Conservation (phyloP, 176 grass and related monocot species). For the Hsuehochloa calcarea region DNA sequence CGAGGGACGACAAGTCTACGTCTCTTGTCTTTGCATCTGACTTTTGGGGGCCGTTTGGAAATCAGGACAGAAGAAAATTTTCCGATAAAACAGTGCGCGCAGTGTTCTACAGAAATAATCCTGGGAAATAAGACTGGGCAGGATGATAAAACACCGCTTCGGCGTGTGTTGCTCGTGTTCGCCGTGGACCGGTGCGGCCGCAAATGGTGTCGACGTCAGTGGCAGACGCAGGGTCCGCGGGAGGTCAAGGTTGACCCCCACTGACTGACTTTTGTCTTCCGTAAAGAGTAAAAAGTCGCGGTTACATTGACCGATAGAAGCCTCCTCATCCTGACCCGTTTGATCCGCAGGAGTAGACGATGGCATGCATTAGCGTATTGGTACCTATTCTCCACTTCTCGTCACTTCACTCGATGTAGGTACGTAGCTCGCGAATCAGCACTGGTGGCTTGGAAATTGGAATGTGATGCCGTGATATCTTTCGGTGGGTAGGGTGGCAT, state of each 20-base stretch:
- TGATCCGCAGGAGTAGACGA: neutral
- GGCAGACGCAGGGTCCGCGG: neutral
- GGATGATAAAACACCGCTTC: neutral
- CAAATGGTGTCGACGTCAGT: neutral
- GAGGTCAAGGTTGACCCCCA: neutral
- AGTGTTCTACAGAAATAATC: neutral
- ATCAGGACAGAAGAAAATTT: neutral
- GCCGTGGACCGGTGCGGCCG: conserved; percentile 17
- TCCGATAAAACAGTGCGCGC: neutral
- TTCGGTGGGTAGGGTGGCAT: neutral
- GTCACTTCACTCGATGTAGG: too few species aligned
- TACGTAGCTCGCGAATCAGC: neutral
- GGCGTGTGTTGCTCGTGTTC: neutral
- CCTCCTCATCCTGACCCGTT: neutral
- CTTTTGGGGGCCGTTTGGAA: neutral
- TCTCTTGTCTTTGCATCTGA: neutral
- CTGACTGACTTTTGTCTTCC: too few species aligned
- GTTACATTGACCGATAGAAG: neutral
- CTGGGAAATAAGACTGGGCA: neutral
- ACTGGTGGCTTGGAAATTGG: neutral
- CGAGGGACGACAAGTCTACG: neutral
- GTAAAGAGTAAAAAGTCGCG: neutral
- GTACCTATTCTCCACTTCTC: too few species aligned
- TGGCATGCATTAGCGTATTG: too few species aligned
- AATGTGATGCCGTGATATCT: neutral